Evolutionary conservation across 345 rosid genomes (phyloP).

Genomic region (Citrus trifoliata): DNA sequence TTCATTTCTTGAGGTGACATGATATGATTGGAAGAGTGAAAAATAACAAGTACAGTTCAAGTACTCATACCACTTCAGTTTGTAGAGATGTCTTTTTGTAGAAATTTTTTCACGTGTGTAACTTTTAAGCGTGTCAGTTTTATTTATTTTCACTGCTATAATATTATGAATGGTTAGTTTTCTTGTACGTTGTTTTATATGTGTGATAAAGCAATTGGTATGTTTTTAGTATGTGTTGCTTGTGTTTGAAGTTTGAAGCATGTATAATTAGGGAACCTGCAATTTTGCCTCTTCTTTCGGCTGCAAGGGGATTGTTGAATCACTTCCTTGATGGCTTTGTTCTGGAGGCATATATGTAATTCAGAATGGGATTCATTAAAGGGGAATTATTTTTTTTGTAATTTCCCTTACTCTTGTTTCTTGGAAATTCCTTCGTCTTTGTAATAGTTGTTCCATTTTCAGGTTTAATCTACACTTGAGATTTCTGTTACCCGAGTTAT

Average conservation of each 20-base stretch:
- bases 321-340: constrained; percentile 5
- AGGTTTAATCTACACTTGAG: background rate
- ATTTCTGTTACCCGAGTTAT: background rate
- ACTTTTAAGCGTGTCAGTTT: background rate
- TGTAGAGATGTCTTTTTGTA: no score
- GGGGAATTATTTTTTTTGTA: background rate
- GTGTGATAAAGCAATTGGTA: background rate
- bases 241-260: background rate
- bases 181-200: background rate
- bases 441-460: background rate
- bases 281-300: background rate
- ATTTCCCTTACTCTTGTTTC: background rate
- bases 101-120: no score
- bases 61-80: no score
- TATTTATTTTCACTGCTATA: background rate
- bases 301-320: background rate
- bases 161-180: background rate
- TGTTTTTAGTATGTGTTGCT: background rate
- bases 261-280: background rate
- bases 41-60: no score
- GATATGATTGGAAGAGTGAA: background rate
- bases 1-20: background rate
- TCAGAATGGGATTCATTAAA: background rate
- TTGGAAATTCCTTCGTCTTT: background rate
- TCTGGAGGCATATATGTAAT: background rate